Evolutionary conservation across 2,329 filamentous ascomycete genomes (phyloP).

Genomic region (Diplodia seriata): DNA sequence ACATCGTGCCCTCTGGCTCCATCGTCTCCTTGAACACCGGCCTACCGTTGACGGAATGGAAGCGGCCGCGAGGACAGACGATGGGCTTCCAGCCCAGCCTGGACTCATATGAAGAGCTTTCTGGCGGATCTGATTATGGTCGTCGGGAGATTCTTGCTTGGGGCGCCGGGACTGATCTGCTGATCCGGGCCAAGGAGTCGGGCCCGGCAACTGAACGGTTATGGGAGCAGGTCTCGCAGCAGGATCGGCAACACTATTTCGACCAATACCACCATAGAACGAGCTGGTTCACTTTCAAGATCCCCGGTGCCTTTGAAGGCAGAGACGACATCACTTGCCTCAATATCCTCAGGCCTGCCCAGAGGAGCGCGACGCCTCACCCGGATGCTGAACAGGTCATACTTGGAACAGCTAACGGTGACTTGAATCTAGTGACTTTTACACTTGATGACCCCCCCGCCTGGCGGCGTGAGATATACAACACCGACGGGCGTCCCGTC

Average conservation of each 20-base stretch:
- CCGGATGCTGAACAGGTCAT: constrained; percentile 49
- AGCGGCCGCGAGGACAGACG: constrained; percentile 55
- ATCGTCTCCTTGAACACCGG: constrained; percentile 32
- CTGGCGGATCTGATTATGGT: constrained; percentile 48
- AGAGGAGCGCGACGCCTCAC: constrained; percentile 42
- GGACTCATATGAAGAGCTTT: constrained; percentile 64
- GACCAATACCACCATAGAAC: constrained; percentile 46
- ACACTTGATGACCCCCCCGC: constrained; percentile 4
- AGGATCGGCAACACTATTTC: constrained; percentile 38
- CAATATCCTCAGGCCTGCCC: constrained; percentile 57
- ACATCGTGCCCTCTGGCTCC: constrained; percentile 54
- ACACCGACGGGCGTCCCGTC: constrained; percentile 54
- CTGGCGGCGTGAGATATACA: constrained; percentile 42
- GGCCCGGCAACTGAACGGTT: constrained; percentile 40
- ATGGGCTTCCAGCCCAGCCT: constrained; percentile 67
- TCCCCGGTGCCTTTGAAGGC: constrained; percentile 58
- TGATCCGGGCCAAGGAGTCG: constrained; percentile 57
- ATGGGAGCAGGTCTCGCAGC: constrained; percentile 39
- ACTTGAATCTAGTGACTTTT: constrained; percentile 49
- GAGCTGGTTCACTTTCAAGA: constrained; percentile 61
- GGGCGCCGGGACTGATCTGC: constrained; percentile 65
- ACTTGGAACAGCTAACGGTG: constrained; percentile 63
- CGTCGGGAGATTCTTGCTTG: constrained; percentile 65
- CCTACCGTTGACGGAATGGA: constrained; percentile 39
- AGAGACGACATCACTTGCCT: constrained; percentile 66